These are phyloP conservation scores for Russula compacta DNA, from an alignment of 768 basidiomycete species.

Conservation along the genomic window DNA sequence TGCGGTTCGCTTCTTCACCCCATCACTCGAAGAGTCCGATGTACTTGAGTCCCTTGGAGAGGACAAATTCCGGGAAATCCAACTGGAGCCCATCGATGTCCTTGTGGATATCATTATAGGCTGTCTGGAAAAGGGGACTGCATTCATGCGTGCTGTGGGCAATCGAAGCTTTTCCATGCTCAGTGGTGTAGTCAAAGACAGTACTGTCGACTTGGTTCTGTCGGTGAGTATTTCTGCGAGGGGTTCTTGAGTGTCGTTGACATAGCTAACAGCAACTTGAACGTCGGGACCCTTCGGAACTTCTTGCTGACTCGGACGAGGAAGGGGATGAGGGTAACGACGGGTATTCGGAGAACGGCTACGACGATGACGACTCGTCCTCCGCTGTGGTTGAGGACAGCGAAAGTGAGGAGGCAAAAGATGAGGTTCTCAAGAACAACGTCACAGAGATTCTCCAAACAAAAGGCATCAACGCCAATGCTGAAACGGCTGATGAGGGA, in stretches of 20 bases:
- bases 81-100: conserved; percentile 64
- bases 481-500: conserved; percentile 48
- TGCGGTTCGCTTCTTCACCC: conserved; percentile 44
- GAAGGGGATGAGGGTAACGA: conserved; percentile 26
- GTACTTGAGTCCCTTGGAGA: conserved; percentile 26
- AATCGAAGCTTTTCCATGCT: conserved; percentile 74
- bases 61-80: conserved; percentile 34
- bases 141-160: conserved; percentile 70
- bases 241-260: background rate
- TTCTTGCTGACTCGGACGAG: conserved; percentile 31
- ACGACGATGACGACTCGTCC: conserved; percentile 19
- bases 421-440: conserved; percentile 57
- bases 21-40: conserved; percentile 25
- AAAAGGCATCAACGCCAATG: conserved; percentile 48
- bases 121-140: conserved; percentile 73
- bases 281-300: conserved; percentile 50
- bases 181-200: conserved; percentile 52
- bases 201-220: conserved; percentile 73
- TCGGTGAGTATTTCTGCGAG: conserved; percentile 43
- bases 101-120: conserved; percentile 88
- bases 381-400: conserved; percentile 33
- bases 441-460: conserved; percentile 54
- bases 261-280: conserved; percentile 67
- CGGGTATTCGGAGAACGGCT: conserved; percentile 27
- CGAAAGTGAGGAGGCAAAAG: conserved; percentile 41